phyloP scores from a whole-genome alignment of 495 filamentous ascomycete species.

The Lasiosphaeria ovina region DNA sequence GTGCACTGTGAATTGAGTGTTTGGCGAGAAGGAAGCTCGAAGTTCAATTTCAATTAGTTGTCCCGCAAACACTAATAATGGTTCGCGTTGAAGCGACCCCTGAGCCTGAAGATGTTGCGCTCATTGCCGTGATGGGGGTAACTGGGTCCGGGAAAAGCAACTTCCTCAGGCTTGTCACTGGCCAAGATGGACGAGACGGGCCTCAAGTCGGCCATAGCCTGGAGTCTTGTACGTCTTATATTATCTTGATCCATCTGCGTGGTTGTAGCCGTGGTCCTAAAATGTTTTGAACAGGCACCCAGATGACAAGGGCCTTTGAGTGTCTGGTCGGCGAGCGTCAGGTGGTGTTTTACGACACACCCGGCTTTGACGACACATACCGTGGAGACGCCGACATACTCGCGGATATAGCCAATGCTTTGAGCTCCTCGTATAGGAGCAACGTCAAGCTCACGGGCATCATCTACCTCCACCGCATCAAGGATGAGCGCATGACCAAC shows the following conservation, averaged over 20 bases:
- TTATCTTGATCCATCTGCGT: background rate
- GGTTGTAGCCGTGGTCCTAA: too few relatives aligned
- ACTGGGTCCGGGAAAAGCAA: slow-evolving; percentile 41
- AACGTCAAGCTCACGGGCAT: slow-evolving; percentile 13
- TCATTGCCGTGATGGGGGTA: slow-evolving; percentile 37
- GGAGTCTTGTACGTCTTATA: background rate
- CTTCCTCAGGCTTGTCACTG: slow-evolving; percentile 24
- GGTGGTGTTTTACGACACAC: slow-evolving; percentile 31
- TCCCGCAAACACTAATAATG: too few relatives aligned
- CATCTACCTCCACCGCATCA: slow-evolving; percentile 24
- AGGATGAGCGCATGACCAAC: slow-evolving; percentile 22
- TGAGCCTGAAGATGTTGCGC: slow-evolving; percentile 21
- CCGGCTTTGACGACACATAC: slow-evolving; percentile 36
- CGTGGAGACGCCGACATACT: slow-evolving; percentile 31
- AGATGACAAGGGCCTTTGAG: background rate
- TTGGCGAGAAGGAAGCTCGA: too few relatives aligned
- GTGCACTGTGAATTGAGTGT: too few relatives aligned
- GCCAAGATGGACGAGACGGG: background rate
- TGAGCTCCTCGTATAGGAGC: slow-evolving; percentile 18
- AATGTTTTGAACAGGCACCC: background rate
- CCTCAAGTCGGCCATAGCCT: background rate
- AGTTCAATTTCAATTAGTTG: too few relatives aligned
- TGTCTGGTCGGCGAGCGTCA: background rate
- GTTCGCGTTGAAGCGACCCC: background rate
- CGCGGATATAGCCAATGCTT: slow-evolving; percentile 19